A percentile compares a stretch with the other conserved stretches of the same genome.
Conservation (phyloP, 2,329 filamentous ascomycete species). For the Leptographium wingfieldii region DNA sequence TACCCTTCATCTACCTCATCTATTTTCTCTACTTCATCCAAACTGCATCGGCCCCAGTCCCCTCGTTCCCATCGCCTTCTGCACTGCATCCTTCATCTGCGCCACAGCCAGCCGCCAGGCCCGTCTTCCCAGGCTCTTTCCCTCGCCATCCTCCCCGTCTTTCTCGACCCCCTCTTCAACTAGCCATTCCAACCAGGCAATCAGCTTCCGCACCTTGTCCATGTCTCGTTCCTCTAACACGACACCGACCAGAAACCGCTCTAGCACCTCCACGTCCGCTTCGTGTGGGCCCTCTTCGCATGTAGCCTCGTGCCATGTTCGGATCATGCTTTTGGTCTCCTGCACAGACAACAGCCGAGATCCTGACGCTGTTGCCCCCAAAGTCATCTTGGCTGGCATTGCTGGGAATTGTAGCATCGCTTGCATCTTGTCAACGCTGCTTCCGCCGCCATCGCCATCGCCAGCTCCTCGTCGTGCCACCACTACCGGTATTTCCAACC, state of each 20-base stretch:
- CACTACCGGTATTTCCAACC: constrained; percentile 29
- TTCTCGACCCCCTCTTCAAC: constrained; percentile 29
- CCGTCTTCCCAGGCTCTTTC: background rate
- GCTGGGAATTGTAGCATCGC: constrained; percentile 33
- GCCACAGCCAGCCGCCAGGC: constrained; percentile 34
- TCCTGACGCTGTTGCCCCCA: constrained; percentile 27
- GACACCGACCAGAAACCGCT: constrained; percentile 58
- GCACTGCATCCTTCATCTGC: constrained; percentile 36
- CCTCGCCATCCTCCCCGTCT: constrained; percentile 33
- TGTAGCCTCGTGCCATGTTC: constrained; percentile 65
- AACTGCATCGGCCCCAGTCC: constrained; percentile 45
- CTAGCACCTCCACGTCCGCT: constrained; percentile 65
- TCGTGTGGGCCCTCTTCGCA: constrained; percentile 60
- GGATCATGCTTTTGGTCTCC: constrained; percentile 63
- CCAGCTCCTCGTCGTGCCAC: constrained; percentile 8
- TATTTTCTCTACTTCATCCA: constrained; percentile 12
- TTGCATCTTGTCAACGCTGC: constrained; percentile 12
- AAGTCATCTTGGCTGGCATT: constrained; percentile 31
- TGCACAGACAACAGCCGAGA: constrained; percentile 24
- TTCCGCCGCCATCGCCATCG: background rate
- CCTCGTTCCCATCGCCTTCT: constrained; percentile 40
- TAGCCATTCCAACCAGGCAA: constrained; percentile 55
- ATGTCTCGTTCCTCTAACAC: constrained; percentile 67
- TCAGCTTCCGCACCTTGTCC: constrained; percentile 79
- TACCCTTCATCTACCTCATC: background rate